A percentile compares a stretch with the other conserved stretches of the same genome.
phyloP scores from a whole-genome alignment of 1,139 yeast genomes.

The Candida sp. region DNA sequence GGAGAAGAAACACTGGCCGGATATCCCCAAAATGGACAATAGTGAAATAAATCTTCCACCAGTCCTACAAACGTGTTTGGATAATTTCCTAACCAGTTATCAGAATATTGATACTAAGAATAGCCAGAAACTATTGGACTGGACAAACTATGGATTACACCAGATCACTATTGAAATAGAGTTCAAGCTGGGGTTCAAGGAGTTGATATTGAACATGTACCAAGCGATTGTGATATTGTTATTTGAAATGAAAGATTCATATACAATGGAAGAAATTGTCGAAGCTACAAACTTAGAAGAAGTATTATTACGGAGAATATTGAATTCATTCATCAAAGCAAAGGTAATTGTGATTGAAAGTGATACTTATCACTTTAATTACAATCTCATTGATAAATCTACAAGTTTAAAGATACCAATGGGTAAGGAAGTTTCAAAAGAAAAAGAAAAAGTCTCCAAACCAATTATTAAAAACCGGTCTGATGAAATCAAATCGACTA shows the following conservation, averaged over 20 bases:
- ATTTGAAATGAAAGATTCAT: constrained; percentile 21
- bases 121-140: constrained; percentile 20
- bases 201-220: constrained; percentile 31
- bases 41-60: constrained; percentile 16
- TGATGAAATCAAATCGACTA: constrained; percentile 24
- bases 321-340: constrained; percentile 27
- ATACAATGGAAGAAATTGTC: constrained; percentile 16
- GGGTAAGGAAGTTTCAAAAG: constrained; percentile 3
- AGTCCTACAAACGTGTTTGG: constrained; percentile 11
- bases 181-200: constrained; percentile 31
- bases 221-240: constrained; percentile 34
- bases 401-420: constrained; percentile 27
- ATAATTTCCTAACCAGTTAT: constrained; percentile 14
- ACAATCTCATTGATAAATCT: constrained; percentile 25
- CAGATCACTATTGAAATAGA: constrained; percentile 26
- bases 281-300: constrained; percentile 22
- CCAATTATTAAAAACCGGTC: constrained; percentile 13
- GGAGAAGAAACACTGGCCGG: constrained; percentile 40
- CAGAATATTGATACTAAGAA: constrained; percentile 13
- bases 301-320: constrained; percentile 20
- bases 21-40: constrained; percentile 23
- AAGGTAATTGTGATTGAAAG: constrained; percentile 21
- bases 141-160: constrained; percentile 32
- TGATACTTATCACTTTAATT: constrained; percentile 18
- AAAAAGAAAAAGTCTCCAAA: background rate